Percentiles rank a stretch among this genome's conserved stretches.
These are phyloP conservation scores for Ogataea philodendri DNA, from an alignment of 805 yeast species.

Conservation along the genomic window DNA sequence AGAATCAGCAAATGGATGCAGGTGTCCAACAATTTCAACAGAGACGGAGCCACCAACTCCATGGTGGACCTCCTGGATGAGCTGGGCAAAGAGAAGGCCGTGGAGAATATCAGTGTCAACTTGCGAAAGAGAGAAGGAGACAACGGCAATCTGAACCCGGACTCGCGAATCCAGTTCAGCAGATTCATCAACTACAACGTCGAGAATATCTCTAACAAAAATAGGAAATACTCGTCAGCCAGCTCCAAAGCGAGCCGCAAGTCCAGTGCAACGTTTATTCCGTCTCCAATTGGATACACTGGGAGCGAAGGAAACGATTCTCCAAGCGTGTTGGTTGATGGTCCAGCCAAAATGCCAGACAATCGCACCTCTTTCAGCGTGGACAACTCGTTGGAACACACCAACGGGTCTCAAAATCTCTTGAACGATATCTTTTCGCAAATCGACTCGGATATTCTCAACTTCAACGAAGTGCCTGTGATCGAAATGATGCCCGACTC, in stretches of 20 bases:
- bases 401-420: conserved; percentile 24
- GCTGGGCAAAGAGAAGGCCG: conserved; percentile 48
- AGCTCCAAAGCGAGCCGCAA: conserved; percentile 5
- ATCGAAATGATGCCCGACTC: conserved; percentile 14
- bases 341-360: not conserved
- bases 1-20: conserved; percentile 41
- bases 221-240: conserved; percentile 1
- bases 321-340: not conserved
- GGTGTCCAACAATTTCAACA: conserved; percentile 38
- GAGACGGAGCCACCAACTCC: conserved; percentile 53
- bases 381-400: conserved; percentile 10
- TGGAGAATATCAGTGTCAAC: conserved; percentile 34
- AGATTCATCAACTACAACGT: conserved; percentile 29
- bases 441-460: conserved; percentile 34
- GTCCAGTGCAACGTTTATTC: conserved; percentile 22
- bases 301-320: conserved; percentile 2
- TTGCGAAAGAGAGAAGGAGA: conserved; percentile 28
- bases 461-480: conserved; percentile 20
- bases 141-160: conserved; percentile 27
- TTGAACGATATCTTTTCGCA: conserved; percentile 31
- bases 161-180: conserved; percentile 31
- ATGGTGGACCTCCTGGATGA: conserved; percentile 53
- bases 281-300: conserved; percentile 35
- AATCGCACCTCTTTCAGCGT: not conserved
- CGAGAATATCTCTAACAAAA: conserved; percentile 18